Evolutionary conservation across 208 protist genomes (phyloP), one percentile per base, ranked within the genome.

Genomic region (Zelonia costaricensis): DNA sequence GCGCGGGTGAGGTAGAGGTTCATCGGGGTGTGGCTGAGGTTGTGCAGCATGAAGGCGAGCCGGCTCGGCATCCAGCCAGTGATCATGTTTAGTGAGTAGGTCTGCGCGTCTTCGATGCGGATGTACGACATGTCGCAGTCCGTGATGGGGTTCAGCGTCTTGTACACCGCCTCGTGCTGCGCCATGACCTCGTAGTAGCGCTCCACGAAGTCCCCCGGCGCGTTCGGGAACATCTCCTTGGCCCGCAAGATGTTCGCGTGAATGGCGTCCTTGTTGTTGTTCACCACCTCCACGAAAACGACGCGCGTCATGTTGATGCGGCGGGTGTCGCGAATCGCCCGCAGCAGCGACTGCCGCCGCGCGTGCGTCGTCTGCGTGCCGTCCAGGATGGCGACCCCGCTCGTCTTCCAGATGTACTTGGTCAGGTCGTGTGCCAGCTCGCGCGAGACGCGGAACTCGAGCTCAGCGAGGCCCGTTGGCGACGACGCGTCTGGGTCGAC

Each of bases 31-130:
- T 88, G 84, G 44, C 78, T 88, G 10, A 95, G 67, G 46, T 95
- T 95, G 72, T 95, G 90, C 31, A 95, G 74, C 86, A 95, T 93
- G 58, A 92, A 95, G 8, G 82, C 84, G 8, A 95, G 64, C 0
- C 90, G 76, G 18, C 84, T 85, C 12, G 86, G 86, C 86, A 93
- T 93, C 85, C 86, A 93, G 4, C 90, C 90, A 16, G 78, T 80
- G 36, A 95, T 91, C 76, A 88, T 87, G 63, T 95, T 95, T 7
- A 95, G 71, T 23, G 84, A 86, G 78, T 86, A 92, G 25, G 61
- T 78, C 30, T 71, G 51, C 28, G 74, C 64, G 57, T 92, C 80
- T 48, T 95, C 80, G 47, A 95, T 86, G 25, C 77, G 82, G 57
- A 95, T 95, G 72, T 90, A 95, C 10, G 86, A 91, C 28, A 91